Evolutionary conservation across 371 early-diverging fungal species (phyloP), one percentile per base, ranked within the genome.

Genomic region (Mycotypha africana): DNA sequence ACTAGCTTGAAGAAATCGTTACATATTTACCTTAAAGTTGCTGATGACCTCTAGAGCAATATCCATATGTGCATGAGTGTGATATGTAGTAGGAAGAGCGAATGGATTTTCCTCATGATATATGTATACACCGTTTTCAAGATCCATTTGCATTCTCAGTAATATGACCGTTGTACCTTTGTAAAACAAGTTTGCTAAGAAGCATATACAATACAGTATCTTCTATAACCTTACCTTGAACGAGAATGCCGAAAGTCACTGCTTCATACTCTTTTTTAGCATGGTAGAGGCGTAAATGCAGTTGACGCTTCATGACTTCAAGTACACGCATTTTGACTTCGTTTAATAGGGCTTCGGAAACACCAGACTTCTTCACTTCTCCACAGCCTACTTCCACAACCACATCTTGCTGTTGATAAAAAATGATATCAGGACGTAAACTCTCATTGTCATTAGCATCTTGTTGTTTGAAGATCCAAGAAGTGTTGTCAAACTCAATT

Each of bases 401-500:
- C 42, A 14, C 44, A 17, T 28, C 40, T 44, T 44, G 19, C 8
- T 47, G 45, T 22, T 43, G 44, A 43, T 48, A 21, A 12, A 56
- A 43, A 26, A 47, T 46, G 39, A 47, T 51, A 12, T 47, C 51
- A 36, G 56, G 38, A 17, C 42, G 43, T 32, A 50, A 16, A 21
- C 30, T 50, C 21, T 21, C 39, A 25, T n/a, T 32, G 14, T 38
- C 38, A 42, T 2, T 17, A 38, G 22, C 24, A 49, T 48, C 31
- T 36, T 48, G 28, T 23, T 50, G 45, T 34, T 52, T 48, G 33
- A 31, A 57, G 7, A 48, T 41, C 49, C 51, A 57, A 31, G 49
- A 51, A 39, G 44, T 57, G 31, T 15, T 40, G 28, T 58, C 49
- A 39, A 40, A 58, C 42, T 51, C 45, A 44, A 51, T 14, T 48